Evolutionary conservation across 2,329 filamentous ascomycete species (phyloP).

Genomic region (Talaromyces rugulosus): DNA sequence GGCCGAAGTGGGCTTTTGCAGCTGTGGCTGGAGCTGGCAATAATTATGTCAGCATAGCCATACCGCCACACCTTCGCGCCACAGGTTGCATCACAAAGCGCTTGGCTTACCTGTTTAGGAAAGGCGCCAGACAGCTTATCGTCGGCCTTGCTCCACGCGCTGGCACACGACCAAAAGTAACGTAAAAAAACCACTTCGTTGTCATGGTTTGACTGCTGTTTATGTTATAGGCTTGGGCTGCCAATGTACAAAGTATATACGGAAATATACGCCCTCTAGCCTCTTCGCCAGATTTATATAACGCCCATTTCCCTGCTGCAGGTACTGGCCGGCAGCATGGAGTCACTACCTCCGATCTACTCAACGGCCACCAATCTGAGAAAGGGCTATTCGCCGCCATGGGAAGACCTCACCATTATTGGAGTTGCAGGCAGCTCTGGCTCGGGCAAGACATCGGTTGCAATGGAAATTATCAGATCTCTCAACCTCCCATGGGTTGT

Average conservation of each 20-base stretch:
- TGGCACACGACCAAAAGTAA: background rate
- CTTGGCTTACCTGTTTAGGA: constrained; percentile 5
- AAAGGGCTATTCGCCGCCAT: constrained; percentile 81
- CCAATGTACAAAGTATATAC: constrained; percentile 9
- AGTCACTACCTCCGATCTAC: constrained; percentile 34
- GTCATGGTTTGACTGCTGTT: background rate
- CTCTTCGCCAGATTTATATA: constrained; percentile 1
- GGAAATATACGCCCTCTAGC: constrained; percentile 6
- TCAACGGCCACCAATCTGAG: constrained; percentile 27
- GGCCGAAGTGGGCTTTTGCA: constrained; percentile 4
- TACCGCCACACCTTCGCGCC: background rate
- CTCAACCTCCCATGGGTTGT: constrained; percentile 96
- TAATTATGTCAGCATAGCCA: background rate
- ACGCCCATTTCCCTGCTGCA: background rate
- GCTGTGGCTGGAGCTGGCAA: background rate
- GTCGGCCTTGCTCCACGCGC: constrained; percentile 7
- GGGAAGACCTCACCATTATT: constrained; percentile 95
- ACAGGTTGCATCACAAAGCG: background rate
- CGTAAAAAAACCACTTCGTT: background rate
- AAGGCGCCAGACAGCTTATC: constrained; percentile 8
- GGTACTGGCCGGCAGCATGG: constrained; percentile 19
- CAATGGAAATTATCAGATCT: constrained; percentile 82
- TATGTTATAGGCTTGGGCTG: background rate
- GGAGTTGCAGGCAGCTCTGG: constrained; percentile 93
- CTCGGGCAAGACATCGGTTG: constrained; percentile 90